These are phyloP conservation scores for Vanrija pseudolonga DNA, from an alignment of 1,284 basidiomycete genomes.

Conservation along the genomic window DNA sequence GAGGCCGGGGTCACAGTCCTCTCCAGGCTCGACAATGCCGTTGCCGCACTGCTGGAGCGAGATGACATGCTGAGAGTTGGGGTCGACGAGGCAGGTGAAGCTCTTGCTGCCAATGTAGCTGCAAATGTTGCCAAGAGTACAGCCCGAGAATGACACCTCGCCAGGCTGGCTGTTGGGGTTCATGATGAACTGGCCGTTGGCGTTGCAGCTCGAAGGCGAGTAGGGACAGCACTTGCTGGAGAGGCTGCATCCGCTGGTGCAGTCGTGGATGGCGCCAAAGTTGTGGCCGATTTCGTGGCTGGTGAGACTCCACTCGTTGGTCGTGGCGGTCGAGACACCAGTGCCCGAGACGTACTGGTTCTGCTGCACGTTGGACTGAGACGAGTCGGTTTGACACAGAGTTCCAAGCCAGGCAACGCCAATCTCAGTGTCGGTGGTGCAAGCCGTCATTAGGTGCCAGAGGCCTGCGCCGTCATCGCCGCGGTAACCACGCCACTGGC, in stretches of 20 bases:
- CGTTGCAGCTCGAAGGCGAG: slow-evolving; percentile 60
- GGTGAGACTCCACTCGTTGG: slow-evolving; percentile 64
- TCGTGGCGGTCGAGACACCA: slow-evolving; percentile 69
- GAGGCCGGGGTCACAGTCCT: slow-evolving; percentile 83
- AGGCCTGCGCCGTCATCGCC: slow-evolving; percentile 67
- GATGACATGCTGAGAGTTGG: slow-evolving; percentile 28
- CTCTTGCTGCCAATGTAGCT: slow-evolving; percentile 32
- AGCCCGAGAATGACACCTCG: slow-evolving; percentile 70
- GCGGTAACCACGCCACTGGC: slow-evolving; percentile 72
- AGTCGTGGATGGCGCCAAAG: slow-evolving; percentile 80
- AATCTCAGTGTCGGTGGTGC: slow-evolving; percentile 57
- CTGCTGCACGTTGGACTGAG: slow-evolving; percentile 33
- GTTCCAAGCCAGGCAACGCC: slow-evolving; percentile 87
- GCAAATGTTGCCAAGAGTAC: slow-evolving; percentile 85
- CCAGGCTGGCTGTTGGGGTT: slow-evolving; percentile 65
- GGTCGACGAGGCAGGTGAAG: slow-evolving; percentile 3
- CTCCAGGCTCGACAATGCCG: slow-evolving; percentile 57
- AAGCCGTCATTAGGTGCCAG: slow-evolving; percentile 79
- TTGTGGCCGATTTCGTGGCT: slow-evolving; percentile 72
- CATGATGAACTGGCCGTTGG: slow-evolving; percentile 70
- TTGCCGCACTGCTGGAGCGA: slow-evolving; percentile 49
- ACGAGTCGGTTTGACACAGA: slow-evolving; percentile 61
- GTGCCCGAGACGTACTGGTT: slow-evolving; percentile 69
- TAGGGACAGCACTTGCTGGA: slow-evolving; percentile 67
- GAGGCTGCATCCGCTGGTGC: slow-evolving; percentile 62